Percentiles rank a stretch among this genome's conserved stretches.
Evolutionary conservation across 2,329 filamentous ascomycete genomes (phyloP).

Genomic region (Trichoderma polysporum): DNA sequence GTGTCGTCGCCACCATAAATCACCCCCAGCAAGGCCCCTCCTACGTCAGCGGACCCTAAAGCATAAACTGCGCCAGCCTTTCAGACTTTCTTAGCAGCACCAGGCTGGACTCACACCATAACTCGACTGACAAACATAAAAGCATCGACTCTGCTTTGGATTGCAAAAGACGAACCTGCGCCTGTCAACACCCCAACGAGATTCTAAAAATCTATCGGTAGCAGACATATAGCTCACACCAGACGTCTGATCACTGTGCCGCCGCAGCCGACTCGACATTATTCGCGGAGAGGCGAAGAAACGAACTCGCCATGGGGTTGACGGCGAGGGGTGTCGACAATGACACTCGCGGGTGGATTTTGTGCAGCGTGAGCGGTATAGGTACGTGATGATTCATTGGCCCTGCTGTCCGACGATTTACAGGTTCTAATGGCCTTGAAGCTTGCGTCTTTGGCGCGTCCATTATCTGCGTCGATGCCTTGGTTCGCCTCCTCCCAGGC

Average conservation of each 20-base stretch:
- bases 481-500: constrained; percentile 71
- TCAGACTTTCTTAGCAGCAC: background rate
- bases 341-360: constrained; percentile 91
- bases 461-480: constrained; percentile 81
- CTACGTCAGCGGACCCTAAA: constrained; percentile 17
- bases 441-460: constrained; percentile 73
- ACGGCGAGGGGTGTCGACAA: constrained; percentile 55
- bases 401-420: background rate
- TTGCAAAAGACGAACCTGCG: background rate
- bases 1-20: background rate
- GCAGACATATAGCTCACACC: background rate
- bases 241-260: constrained; percentile 3
- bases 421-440: constrained; percentile 26
- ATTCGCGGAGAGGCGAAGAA: background rate
- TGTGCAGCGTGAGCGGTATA: constrained; percentile 78
- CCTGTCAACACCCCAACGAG: background rate
- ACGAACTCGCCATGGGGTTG: constrained; percentile 47
- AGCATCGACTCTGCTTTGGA: background rate
- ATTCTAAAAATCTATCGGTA: background rate
- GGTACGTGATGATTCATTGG: constrained; percentile 45
- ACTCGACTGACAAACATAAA: background rate
- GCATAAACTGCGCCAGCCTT: background rate
- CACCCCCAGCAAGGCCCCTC: background rate
- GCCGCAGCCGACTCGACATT: constrained; percentile 5
- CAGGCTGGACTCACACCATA: background rate